Conservation (phyloP, 2,329 filamentous ascomycete genomes). For the Hymenoscyphus repandus region DNA sequence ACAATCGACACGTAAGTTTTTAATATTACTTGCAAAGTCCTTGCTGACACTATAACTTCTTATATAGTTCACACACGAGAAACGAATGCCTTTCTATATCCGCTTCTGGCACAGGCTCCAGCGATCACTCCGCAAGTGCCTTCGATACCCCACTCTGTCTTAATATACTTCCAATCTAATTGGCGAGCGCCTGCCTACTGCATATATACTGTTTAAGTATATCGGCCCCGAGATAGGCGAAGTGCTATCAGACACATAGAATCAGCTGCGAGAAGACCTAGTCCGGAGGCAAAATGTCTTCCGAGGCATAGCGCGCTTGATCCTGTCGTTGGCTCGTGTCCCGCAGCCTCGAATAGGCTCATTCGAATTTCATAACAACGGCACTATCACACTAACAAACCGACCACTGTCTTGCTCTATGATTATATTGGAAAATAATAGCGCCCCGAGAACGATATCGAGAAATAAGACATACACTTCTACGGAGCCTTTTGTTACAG, state of each 20-base stretch:
- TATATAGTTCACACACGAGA: slow-evolving; percentile 16
- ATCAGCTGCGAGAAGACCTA: slow-evolving; percentile 14
- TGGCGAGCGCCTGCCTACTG: slow-evolving; percentile 7
- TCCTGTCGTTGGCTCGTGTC: slow-evolving; percentile 22
- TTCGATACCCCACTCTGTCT: slow-evolving; percentile 15
- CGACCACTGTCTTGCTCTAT: slow-evolving; percentile 29
- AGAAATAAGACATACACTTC: slow-evolving; percentile 30
- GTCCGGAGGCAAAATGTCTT: slow-evolving; percentile 28
- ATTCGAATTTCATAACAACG: slow-evolving; percentile 27
- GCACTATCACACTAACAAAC: slow-evolving; percentile 32
- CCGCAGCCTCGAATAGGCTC: slow-evolving; percentile 21
- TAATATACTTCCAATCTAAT: slow-evolving; percentile 10
- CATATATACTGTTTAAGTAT: slow-evolving; percentile 20
- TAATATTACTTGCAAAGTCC: slow-evolving; percentile 9
- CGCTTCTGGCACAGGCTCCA: slow-evolving; percentile 15
- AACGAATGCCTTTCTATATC: slow-evolving; percentile 17
- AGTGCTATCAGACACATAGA: slow-evolving; percentile 29
- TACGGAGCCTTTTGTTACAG: slow-evolving; percentile 21
- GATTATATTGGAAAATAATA: slow-evolving; percentile 33
- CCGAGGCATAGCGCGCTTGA: slow-evolving; percentile 26
- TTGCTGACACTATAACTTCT: slow-evolving; percentile 9
- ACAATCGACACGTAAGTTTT: slow-evolving; percentile 18
- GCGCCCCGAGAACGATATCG: slow-evolving; percentile 28
- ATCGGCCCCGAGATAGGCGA: slow-evolving; percentile 19
- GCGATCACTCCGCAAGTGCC: slow-evolving; percentile 10